Percentiles rank a stretch among this genome's conserved stretches.
phyloP scores from a whole-genome alignment of 2,329 filamentous ascomycete genomes.

The Tolypocladium ophioglossoides region DNA sequence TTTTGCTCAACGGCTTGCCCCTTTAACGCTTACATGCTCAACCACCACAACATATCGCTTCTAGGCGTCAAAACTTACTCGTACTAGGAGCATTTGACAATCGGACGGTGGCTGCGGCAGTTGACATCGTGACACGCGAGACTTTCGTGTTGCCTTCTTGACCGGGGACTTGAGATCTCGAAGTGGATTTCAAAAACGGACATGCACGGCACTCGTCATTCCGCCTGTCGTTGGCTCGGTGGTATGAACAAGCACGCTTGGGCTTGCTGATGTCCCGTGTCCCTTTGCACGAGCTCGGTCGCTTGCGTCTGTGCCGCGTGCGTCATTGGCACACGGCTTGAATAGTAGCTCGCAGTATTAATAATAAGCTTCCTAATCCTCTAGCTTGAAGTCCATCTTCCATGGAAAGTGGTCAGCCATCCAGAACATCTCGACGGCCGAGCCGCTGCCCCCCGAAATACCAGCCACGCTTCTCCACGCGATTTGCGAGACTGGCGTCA shows the following conservation, averaged over 20 bases:
- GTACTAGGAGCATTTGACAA: too few relatives aligned
- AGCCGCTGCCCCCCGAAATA: neutral
- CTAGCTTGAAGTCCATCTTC: neutral
- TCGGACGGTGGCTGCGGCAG: too few relatives aligned
- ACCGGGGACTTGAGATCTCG: too few relatives aligned
- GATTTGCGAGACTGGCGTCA: neutral
- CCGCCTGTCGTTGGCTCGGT: neutral
- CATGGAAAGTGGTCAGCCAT: neutral
- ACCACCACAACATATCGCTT: too few relatives aligned
- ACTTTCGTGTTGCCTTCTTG: neutral
- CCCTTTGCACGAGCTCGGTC: too few relatives aligned
- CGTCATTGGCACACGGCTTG: neutral
- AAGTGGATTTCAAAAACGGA: neutral
- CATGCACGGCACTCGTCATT: neutral
- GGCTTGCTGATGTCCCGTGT: too few relatives aligned
- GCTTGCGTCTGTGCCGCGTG: neutral
- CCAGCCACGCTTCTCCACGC: neutral
- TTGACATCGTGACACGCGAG: neutral
- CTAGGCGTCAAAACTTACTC: too few relatives aligned
- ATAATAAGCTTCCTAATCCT: neutral
- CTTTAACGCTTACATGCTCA: too few relatives aligned
- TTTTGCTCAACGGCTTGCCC: too few relatives aligned
- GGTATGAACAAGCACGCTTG: too few relatives aligned
- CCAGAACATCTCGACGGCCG: neutral
- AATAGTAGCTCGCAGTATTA: too few relatives aligned